A percentile compares a stretch with the other conserved stretches of the same genome.
Conservation (phyloP, 2,329 filamentous ascomycete genomes). For the Arthrobotrys sphaeroides region DNA sequence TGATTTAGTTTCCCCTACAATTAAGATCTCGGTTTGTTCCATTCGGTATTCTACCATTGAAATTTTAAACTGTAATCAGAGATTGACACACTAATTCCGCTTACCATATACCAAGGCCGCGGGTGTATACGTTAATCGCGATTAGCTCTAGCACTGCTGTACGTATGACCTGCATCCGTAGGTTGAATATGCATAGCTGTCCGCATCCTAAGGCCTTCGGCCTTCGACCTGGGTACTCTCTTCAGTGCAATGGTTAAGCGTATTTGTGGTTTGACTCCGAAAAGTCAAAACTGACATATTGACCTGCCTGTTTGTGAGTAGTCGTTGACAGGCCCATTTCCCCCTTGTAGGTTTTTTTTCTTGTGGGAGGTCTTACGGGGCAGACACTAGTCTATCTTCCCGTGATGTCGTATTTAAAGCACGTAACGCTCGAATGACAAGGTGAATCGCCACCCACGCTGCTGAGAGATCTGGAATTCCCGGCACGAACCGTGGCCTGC, state of each 20-base stretch:
- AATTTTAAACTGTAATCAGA: too few species aligned
- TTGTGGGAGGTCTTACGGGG: not conserved
- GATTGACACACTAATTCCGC: not conserved
- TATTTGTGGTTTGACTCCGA: not conserved
- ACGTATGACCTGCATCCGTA: slow-evolving; percentile 7
- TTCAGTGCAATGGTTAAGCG: not conserved
- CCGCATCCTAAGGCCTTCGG: slow-evolving; percentile 4
- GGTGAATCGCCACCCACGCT: not conserved
- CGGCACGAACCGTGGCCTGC: slow-evolving; percentile 37
- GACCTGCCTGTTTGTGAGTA: slow-evolving; percentile 21
- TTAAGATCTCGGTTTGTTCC: too few species aligned
- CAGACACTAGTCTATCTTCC: not conserved
- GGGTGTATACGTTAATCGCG: slow-evolving; percentile 10
- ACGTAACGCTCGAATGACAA: not conserved
- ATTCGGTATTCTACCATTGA: too few species aligned
- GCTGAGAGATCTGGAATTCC: slow-evolving; percentile 1
- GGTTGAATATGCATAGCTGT: not conserved
- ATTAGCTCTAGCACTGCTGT: not conserved
- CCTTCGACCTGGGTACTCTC: not conserved
- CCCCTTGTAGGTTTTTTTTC: not conserved
- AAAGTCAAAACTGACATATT: slow-evolving; percentile 23
- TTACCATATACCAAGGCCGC: slow-evolving; percentile 26
- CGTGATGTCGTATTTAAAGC: not conserved
- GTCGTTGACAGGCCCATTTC: not conserved
- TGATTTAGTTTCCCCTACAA: not conserved